These are phyloP conservation scores for Cryptococcus jaspeensis DNA, from an alignment of 1,284 basidiomycete species.

Conservation along the genomic window DNA sequence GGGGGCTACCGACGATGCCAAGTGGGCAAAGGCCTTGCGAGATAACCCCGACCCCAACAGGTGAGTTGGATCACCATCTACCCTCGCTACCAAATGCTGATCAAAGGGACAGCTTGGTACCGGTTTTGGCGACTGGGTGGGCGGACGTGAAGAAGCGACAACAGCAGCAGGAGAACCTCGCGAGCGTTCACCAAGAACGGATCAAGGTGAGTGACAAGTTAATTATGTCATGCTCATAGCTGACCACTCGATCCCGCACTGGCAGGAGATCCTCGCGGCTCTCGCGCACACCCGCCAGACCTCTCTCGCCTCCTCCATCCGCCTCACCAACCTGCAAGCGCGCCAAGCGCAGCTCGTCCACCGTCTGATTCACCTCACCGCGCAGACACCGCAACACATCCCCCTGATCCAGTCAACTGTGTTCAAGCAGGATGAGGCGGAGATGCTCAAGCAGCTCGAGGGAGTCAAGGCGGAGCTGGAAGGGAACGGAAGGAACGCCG, in stretches of 20 bases:
- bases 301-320: conserved; percentile 66
- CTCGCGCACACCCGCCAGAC: conserved; percentile 65
- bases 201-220: conserved; percentile 56
- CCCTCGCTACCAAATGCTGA: background rate
- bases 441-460: conserved; percentile 66
- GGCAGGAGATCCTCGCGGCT: conserved; percentile 66
- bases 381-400: conserved; percentile 75
- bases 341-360: conserved; percentile 72
- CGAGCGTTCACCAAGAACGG: conserved; percentile 67
- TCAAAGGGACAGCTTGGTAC: conserved; percentile 64
- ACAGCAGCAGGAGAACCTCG: conserved; percentile 71
- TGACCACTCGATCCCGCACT: conserved; percentile 1
- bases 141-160: conserved; percentile 77
- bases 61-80: conserved; percentile 53
- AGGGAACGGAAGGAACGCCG: conserved; percentile 44
- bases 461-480: conserved; percentile 72
- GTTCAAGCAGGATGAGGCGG: conserved; percentile 78
- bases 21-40: conserved; percentile 75
- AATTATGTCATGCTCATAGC: background rate
- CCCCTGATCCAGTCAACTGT: conserved; percentile 72
- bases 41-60: conserved; percentile 80
- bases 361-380: conserved; percentile 68
- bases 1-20: conserved; percentile 68
- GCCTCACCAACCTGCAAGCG: conserved; percentile 64
- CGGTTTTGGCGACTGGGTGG: conserved; percentile 76